A percentile compares a stretch with the other conserved stretches of the same genome.
Evolutionary conservation across 305 asterid genomes (phyloP).

Genomic region (Solanum hybrid): DNA sequence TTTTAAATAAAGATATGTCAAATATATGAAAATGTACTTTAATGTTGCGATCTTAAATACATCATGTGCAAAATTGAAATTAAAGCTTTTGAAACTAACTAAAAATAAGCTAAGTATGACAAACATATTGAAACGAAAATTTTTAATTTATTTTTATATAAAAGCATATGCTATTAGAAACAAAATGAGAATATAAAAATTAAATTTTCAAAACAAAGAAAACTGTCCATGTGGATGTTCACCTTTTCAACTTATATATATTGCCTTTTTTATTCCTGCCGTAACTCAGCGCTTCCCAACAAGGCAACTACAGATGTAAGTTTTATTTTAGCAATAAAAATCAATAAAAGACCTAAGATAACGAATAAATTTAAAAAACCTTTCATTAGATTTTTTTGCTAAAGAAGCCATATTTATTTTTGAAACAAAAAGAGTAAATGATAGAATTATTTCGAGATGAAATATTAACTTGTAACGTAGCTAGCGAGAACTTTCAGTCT

Average conservation of each 20-base stretch:
- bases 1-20: background rate
- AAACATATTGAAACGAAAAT: rapidly evolving
- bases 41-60: too few species aligned
- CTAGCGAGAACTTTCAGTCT: too few species aligned
- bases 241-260: too few species aligned
- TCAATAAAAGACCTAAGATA: background rate
- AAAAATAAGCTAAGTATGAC: background rate
- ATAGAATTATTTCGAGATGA: background rate
- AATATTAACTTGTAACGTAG: too few species aligned
- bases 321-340: background rate
- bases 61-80: rapidly evolving
- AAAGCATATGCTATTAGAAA: background rate
- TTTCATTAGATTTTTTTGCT: background rate
- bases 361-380: background rate
- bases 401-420: background rate
- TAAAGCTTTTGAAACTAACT: too few species aligned
- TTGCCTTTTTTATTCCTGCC: background rate
- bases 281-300: background rate
- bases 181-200: background rate
- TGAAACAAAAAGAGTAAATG: background rate
- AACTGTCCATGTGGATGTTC: background rate
- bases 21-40: too few species aligned
- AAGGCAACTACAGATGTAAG: background rate
- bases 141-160: too few species aligned
- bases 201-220: background rate